These are phyloP conservation scores for Balansia obtecta DNA, from an alignment of 2,329 filamentous ascomycete species.

Conservation along the genomic window DNA sequence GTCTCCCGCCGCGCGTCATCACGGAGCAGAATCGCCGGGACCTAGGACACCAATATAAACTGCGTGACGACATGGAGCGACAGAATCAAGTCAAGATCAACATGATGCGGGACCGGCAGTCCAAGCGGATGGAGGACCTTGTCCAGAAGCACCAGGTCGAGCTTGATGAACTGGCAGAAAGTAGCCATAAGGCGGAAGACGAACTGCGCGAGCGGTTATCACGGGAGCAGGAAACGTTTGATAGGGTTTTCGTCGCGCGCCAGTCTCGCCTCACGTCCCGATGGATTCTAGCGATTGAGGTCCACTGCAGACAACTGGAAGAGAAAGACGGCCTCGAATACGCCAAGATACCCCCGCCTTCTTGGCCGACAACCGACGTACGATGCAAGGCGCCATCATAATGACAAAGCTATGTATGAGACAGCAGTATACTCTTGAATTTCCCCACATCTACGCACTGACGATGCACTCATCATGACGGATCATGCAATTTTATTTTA, in stretches of 20 bases:
- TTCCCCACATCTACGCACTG: not conserved
- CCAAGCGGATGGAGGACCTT: slow-evolving; percentile 48
- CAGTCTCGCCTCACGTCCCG: slow-evolving; percentile 31
- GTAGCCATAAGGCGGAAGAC: slow-evolving; percentile 35
- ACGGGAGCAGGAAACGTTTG: slow-evolving; percentile 37
- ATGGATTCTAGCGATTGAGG: slow-evolving; percentile 41
- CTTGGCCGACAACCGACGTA: slow-evolving; percentile 15
- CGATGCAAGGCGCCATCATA: not conserved
- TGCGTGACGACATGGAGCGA: slow-evolving; percentile 46
- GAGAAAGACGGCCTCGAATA: slow-evolving; percentile 29
- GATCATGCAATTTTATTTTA: not conserved
- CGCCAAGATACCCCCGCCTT: slow-evolving; percentile 21
- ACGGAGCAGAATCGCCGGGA: slow-evolving; percentile 48
- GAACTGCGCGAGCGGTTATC: slow-evolving; percentile 32
- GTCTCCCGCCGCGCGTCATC: slow-evolving; percentile 38
- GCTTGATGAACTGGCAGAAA: slow-evolving; percentile 30
- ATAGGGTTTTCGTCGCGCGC: slow-evolving; percentile 31
- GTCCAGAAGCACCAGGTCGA: slow-evolving; percentile 42
- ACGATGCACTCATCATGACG: not conserved
- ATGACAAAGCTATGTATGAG: not conserved
- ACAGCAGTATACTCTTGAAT: not conserved
- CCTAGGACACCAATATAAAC: slow-evolving; percentile 47
- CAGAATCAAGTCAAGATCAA: slow-evolving; percentile 50
- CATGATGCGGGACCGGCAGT: slow-evolving; percentile 51
- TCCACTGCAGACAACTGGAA: slow-evolving; percentile 41